Percentiles rank a stretch among this genome's conserved stretches.
Conservation (phyloP, 345 rosid genomes). For the Hirschfeldia incana region DNA sequence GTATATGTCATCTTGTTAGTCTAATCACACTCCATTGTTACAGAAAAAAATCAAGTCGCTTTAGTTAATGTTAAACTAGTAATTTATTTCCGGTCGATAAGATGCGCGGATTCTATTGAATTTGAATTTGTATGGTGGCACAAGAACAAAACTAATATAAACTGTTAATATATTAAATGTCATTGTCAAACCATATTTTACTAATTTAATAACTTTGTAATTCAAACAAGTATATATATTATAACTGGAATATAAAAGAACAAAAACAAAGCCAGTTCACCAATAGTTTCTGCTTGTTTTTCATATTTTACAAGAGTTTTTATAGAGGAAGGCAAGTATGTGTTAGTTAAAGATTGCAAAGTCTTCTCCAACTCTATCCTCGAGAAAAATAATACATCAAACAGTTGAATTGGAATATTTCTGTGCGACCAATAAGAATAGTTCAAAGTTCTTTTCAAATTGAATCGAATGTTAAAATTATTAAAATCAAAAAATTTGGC, state of each 20-base stretch:
- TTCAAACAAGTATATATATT: neutral
- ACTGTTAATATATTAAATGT: neutral
- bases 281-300: neutral
- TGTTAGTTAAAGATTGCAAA: slow-evolving; percentile 12
- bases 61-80: neutral
- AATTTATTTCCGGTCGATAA: neutral
- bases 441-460: neutral
- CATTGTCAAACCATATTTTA: neutral
- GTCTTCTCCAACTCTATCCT: slow-evolving; percentile 22
- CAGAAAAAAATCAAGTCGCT: neutral
- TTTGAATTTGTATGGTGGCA: neutral
- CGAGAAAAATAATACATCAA: slow-evolving; percentile 4
- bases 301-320: slow-evolving; percentile 28
- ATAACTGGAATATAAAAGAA: neutral
- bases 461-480: neutral
- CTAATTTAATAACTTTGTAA: neutral
- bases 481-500: neutral
- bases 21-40: neutral
- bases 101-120: neutral
- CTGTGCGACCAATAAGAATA: slow-evolving; percentile 22
- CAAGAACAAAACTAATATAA: neutral
- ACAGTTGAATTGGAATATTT: slow-evolving; percentile 21
- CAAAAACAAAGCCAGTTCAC: slow-evolving; percentile 9
- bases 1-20: neutral
- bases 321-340: slow-evolving; percentile 34